Conservation (phyloP, 495 filamentous ascomycete species). For the Aspergillus asperescens region DNA sequence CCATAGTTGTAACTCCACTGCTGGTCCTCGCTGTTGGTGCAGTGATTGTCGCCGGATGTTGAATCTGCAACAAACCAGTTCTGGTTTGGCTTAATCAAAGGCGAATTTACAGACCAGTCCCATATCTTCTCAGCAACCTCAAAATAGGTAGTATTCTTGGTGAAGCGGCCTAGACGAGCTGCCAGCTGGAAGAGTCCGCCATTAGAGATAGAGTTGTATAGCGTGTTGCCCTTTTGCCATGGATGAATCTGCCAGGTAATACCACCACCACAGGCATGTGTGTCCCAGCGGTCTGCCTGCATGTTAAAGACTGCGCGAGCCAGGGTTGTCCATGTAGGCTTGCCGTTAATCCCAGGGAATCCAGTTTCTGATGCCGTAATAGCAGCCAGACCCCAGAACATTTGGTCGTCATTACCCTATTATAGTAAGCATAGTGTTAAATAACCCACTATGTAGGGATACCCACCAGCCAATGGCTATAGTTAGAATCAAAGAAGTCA, state of each 20-base stretch:
- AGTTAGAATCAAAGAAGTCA: constrained; percentile 61
- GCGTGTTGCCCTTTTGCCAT: constrained; percentile 75
- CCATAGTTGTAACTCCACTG: constrained; percentile 78
- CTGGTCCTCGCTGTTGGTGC: constrained; percentile 53
- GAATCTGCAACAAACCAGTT: constrained; percentile 63
- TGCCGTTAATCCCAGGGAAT: constrained; percentile 55
- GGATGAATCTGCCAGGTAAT: constrained; percentile 81
- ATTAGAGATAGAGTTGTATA: constrained; percentile 76
- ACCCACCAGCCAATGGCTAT: constrained; percentile 42
- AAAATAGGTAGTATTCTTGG: constrained; percentile 68
- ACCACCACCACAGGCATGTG: constrained; percentile 63
- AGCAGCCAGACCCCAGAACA: constrained; percentile 73
- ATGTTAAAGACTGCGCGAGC: constrained; percentile 59
- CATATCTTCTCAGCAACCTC: constrained; percentile 68
- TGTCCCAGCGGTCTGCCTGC: constrained; percentile 64
- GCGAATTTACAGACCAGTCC: constrained; percentile 59
- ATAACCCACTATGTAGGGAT: no score
- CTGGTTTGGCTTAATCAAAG: constrained; percentile 47
- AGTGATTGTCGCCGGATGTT: constrained; percentile 51
- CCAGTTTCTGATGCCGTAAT: constrained; percentile 69
- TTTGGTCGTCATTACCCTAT: constrained; percentile 76
- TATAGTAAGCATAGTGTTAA: no score
- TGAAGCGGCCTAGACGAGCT: constrained; percentile 68
- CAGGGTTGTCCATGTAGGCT: constrained; percentile 60
- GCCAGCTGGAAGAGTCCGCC: constrained; percentile 78